A percentile compares a stretch with the other conserved stretches of the same genome.
Conservation (phyloP, 164 flowering plant species). For the Dillenia suffruticosa region DNA sequence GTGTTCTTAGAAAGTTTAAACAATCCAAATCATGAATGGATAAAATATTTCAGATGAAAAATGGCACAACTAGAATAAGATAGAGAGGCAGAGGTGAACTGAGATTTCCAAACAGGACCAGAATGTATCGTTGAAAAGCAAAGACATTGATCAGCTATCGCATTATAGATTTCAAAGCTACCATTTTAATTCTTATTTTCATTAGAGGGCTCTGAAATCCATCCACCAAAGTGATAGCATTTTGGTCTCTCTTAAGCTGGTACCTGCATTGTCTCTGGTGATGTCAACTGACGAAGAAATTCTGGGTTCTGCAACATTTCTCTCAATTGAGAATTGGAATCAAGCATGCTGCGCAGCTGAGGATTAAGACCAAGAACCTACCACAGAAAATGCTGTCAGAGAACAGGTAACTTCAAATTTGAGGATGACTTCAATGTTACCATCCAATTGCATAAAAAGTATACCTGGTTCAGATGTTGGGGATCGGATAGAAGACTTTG, state of each 20-base stretch:
- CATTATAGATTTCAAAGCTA: not conserved
- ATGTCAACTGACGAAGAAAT: slow-evolving; percentile 30
- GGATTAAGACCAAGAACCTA: slow-evolving; percentile 36
- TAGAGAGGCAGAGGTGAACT: too few species aligned
- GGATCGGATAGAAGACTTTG: slow-evolving; percentile 52
- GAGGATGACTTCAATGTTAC: not conserved
- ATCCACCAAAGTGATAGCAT: not conserved
- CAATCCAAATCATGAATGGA: too few species aligned
- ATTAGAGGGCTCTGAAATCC: too few species aligned
- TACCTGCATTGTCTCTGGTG: slow-evolving; percentile 41
- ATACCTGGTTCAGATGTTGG: slow-evolving; percentile 43
- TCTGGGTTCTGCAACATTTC: slow-evolving; percentile 48
- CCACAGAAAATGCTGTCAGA: not conserved
- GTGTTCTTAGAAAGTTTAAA: too few species aligned
- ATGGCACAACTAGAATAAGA: too few species aligned
- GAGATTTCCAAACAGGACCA: too few species aligned
- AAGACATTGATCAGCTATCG: not conserved
- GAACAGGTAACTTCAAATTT: slow-evolving; percentile 1
- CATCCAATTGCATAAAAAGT: not conserved
- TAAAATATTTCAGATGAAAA: too few species aligned
- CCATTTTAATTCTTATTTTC: too few species aligned
- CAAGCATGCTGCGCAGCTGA: slow-evolving; percentile 32
- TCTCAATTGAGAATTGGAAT: slow-evolving; percentile 35
- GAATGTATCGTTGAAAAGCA: not conserved
- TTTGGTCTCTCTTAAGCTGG: not conserved